A percentile compares a stretch with the other conserved stretches of the same genome.
Conservation (phyloP, 306 rosid genomes). For the Trichosanthes cucumerina region DNA sequence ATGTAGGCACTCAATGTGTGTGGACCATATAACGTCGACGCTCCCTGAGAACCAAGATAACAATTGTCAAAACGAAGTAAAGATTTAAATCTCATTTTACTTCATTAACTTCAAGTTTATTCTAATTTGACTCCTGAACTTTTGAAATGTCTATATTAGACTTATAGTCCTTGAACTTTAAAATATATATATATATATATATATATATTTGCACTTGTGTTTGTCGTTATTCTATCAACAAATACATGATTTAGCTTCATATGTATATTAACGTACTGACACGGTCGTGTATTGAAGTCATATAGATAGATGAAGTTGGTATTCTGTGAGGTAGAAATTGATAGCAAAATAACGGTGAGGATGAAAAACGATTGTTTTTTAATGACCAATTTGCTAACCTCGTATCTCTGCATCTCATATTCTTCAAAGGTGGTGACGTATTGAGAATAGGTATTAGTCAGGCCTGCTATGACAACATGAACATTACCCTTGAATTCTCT, state of each 20-base stretch:
- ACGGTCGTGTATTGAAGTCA: not conserved
- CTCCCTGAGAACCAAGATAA: conserved; percentile 46
- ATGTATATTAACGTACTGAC: not conserved
- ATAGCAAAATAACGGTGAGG: not conserved
- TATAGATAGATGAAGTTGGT: not conserved
- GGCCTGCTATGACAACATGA: conserved; percentile 73
- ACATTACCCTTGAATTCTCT: conserved; percentile 29
- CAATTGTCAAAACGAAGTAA: not conserved
- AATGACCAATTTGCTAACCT: conserved; percentile 37
- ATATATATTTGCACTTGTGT: no score
- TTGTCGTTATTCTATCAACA: not conserved
- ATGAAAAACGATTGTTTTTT: not conserved
- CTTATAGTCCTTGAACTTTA: not conserved
- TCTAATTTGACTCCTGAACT: not conserved
- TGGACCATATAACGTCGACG: conserved; percentile 83
- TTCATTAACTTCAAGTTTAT: not conserved
- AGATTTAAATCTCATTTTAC: not conserved
- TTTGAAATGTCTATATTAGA: not conserved
- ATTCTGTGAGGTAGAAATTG: not conserved
- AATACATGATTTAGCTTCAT: not conserved
- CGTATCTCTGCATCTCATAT: conserved; percentile 78
- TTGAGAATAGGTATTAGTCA: conserved; percentile 85
- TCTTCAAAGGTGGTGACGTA: conserved; percentile 80
- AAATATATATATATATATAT: no score
- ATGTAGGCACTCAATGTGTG: conserved; percentile 72